These are phyloP conservation scores for Canavalia ensiformis DNA, from an alignment of 306 rosid species.

Conservation along the genomic window DNA sequence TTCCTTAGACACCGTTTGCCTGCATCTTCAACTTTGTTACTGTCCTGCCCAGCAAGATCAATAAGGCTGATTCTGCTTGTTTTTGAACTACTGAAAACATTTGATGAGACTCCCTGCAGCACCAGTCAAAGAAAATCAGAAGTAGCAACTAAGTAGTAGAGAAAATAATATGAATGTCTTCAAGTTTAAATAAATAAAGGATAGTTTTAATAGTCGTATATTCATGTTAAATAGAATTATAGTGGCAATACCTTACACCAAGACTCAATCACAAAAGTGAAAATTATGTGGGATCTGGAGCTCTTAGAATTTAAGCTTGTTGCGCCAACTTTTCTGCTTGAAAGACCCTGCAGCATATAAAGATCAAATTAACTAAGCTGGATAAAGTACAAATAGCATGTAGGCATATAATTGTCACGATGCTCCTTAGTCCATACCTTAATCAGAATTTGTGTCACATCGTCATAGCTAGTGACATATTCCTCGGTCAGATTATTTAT, in stretches of 20 bases:
- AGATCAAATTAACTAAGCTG: conserved; percentile 28
- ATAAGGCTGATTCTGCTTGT: conserved; percentile 91
- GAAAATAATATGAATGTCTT: conserved; percentile 19
- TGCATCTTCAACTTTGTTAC: conserved; percentile 68
- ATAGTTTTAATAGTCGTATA: neutral
- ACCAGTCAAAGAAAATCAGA: conserved; percentile 42
- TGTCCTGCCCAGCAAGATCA: conserved; percentile 92
- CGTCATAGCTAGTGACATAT: conserved; percentile 90
- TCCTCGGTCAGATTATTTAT: conserved; percentile 93
- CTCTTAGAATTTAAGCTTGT: conserved; percentile 87
- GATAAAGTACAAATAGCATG: conserved; percentile 3
- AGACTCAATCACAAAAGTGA: conserved; percentile 85
- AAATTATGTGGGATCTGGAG: conserved; percentile 92
- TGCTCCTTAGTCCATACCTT: conserved; percentile 70
- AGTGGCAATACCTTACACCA: conserved; percentile 83
- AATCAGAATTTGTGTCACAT: conserved; percentile 84
- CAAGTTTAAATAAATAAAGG: neutral
- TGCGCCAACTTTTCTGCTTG: conserved; percentile 96
- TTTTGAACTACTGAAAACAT: conserved; percentile 90
- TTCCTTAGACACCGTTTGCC: conserved; percentile 73
- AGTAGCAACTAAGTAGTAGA: conserved; percentile 12
- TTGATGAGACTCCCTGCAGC: conserved; percentile 75
- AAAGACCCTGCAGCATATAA: conserved; percentile 80
- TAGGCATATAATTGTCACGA: conserved; percentile 9
- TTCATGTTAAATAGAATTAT: conserved; percentile 29